Percentiles rank a stretch among this genome's conserved stretches.
Conservation (phyloP, 2,329 filamentous ascomycete genomes). For the Gremmenia infestans region DNA sequence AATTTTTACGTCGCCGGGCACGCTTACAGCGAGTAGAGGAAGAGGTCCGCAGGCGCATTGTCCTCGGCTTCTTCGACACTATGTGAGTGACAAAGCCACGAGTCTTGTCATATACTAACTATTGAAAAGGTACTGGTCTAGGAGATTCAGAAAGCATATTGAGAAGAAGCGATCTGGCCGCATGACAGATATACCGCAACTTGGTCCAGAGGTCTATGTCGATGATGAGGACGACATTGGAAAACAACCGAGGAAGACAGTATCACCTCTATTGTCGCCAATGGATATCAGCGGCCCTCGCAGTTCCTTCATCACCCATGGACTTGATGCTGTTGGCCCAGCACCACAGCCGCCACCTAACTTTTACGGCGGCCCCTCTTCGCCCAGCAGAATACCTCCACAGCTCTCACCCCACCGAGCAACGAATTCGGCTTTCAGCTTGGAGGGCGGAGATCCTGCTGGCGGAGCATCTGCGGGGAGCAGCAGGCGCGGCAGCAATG, state of each 20-base stretch:
- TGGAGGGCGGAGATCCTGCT: slow-evolving; percentile 24
- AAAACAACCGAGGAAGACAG: slow-evolving; percentile 16
- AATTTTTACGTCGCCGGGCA: slow-evolving; percentile 86
- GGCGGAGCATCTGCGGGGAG: slow-evolving; percentile 34
- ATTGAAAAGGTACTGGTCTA: slow-evolving; percentile 64
- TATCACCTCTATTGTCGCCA: slow-evolving; percentile 22
- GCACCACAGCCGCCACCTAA: slow-evolving; percentile 1
- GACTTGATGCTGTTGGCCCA: slow-evolving; percentile 24
- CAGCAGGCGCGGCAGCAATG: slow-evolving; percentile 60
- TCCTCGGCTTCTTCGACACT: slow-evolving; percentile 94
- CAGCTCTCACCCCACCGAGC: slow-evolving; percentile 33
- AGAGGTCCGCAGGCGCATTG: slow-evolving; percentile 82
- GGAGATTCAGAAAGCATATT: slow-evolving; percentile 71
- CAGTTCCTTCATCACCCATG: slow-evolving; percentile 28
- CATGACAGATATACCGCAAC: slow-evolving; percentile 72
- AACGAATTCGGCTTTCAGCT: slow-evolving; percentile 31
- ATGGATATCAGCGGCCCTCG: slow-evolving; percentile 21
- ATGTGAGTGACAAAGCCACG: slow-evolving; percentile 44
- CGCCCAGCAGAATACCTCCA: slow-evolving; percentile 21
- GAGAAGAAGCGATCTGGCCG: slow-evolving; percentile 68
- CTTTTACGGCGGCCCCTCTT: slow-evolving; percentile 11
- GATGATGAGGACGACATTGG: slow-evolving; percentile 60
- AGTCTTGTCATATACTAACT: slow-evolving; percentile 16
- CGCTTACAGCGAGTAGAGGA: slow-evolving; percentile 92
- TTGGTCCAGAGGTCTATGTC: slow-evolving; percentile 84